Percentiles rank a stretch among this genome's conserved stretches.
These are phyloP conservation scores for Hyphopichia khmerensis DNA, from an alignment of 1,139 yeast genomes.

Conservation along the genomic window DNA sequence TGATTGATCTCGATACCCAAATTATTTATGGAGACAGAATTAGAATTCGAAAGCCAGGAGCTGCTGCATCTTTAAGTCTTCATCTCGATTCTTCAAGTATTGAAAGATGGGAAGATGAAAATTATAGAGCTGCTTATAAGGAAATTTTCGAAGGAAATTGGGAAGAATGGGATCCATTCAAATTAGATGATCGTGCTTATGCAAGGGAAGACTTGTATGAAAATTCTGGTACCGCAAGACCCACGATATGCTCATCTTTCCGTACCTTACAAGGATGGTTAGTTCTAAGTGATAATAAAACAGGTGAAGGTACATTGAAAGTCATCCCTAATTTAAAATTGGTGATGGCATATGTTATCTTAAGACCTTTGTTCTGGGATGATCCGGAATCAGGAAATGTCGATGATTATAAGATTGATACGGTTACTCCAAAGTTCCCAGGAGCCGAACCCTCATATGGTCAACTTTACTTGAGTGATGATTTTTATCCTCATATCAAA, in stretches of 20 bases:
- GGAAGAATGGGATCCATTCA: conserved; percentile 49
- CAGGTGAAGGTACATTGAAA: conserved; percentile 45
- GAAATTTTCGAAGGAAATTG: conserved; percentile 44
- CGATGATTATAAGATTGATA: conserved; percentile 24
- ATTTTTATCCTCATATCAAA: conserved; percentile 27
- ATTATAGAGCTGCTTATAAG: conserved; percentile 36
- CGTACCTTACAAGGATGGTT: conserved; percentile 53
- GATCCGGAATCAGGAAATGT: conserved; percentile 12
- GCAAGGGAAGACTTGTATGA: conserved; percentile 36
- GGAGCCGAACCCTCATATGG: conserved; percentile 19
- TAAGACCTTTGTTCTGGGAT: conserved; percentile 46
- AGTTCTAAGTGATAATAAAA: conserved; percentile 34
- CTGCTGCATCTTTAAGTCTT: conserved; percentile 31
- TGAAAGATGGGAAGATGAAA: conserved; percentile 47
- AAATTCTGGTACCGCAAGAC: conserved; percentile 15
- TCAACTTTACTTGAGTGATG: conserved; percentile 15
- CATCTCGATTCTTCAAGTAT: conserved; percentile 48
- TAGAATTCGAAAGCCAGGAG: conserved; percentile 46
- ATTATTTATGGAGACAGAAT: conserved; percentile 39
- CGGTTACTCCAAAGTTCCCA: conserved; percentile 21
- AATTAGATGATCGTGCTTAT: conserved; percentile 32
- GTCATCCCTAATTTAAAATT: conserved; percentile 39
- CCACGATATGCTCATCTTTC: conserved; percentile 38
- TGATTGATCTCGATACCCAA: conserved; percentile 26
- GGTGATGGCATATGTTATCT: conserved; percentile 39